Conservation (phyloP, 2,329 filamentous ascomycete species). For the Paecilomyces sp. region DNA sequence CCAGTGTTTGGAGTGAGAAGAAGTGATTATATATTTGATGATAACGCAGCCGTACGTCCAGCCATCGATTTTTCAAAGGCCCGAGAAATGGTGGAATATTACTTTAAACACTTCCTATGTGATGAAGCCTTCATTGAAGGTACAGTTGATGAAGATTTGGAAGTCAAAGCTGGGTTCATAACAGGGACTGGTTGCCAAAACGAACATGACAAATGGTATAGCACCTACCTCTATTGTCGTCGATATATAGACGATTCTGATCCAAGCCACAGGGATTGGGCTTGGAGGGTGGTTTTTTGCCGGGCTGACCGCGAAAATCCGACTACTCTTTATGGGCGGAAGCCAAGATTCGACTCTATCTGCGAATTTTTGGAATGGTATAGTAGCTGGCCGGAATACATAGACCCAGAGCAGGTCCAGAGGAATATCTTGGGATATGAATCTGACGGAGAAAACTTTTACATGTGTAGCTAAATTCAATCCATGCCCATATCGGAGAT, state of each 20-base stretch:
- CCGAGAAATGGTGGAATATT: neutral
- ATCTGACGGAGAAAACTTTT: neutral
- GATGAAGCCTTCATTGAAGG: neutral
- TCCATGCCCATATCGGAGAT: too few relatives aligned
- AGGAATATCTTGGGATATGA: neutral
- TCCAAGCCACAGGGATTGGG: neutral
- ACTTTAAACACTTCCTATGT: neutral
- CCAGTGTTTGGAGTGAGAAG: neutral
- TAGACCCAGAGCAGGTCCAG: neutral
- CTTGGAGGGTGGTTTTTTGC: constrained; percentile 1
- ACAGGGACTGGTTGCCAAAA: constrained; percentile 9
- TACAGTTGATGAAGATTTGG: neutral
- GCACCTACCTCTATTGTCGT: neutral
- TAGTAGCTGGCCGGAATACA: constrained; percentile 4
- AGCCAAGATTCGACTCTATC: constrained; percentile 8
- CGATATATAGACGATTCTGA: neutral
- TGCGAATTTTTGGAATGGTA: constrained; percentile 10
- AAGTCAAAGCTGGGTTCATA: neutral
- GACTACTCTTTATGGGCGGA: constrained; percentile 4
- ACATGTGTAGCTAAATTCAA: too few relatives aligned
- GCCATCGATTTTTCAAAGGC: neutral
- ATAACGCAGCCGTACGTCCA: neutral
- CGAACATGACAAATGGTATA: constrained; percentile 1
- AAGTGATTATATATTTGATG: neutral
- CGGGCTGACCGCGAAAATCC: neutral